Conservation (phyloP, 352 stramenopile genomes). For the Thraustotheca clavata region DNA sequence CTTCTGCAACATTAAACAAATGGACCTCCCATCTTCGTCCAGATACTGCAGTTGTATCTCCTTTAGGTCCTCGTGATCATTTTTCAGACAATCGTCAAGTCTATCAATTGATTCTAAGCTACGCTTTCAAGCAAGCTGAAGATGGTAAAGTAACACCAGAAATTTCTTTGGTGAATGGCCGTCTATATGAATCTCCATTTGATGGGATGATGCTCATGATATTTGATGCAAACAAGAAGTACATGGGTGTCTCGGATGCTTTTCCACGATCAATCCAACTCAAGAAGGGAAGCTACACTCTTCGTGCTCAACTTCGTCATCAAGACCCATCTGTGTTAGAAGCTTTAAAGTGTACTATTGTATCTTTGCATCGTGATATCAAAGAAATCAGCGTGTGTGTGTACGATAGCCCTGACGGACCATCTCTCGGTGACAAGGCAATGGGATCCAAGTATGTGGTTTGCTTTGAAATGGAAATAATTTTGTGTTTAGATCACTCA, state of each 20-base stretch:
- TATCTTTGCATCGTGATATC: slow-evolving; percentile 62
- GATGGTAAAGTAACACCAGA: slow-evolving; percentile 69
- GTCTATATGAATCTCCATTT: slow-evolving; percentile 91
- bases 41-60: slow-evolving; percentile 59
- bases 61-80: slow-evolving; percentile 74
- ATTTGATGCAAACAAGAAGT: slow-evolving; percentile 93
- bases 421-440: slow-evolving; percentile 45
- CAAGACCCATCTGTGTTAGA: slow-evolving; percentile 77
- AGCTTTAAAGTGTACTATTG: slow-evolving; percentile 68
- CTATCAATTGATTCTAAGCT: slow-evolving; percentile 86
- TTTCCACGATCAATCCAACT: slow-evolving; percentile 72
- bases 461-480: not conserved
- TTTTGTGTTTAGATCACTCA: slow-evolving; percentile 15
- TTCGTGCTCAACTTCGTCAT: slow-evolving; percentile 69
- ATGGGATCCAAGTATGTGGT: slow-evolving; percentile 33
- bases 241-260: slow-evolving; percentile 72
- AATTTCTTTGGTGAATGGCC: slow-evolving; percentile 69
- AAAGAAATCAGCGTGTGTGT: slow-evolving; percentile 58
- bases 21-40: slow-evolving; percentile 79
- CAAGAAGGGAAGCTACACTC: slow-evolving; percentile 80
- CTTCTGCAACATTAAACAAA: slow-evolving; percentile 67
- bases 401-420: slow-evolving; percentile 59
- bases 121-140: slow-evolving; percentile 32
- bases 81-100: slow-evolving; percentile 78
- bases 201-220: slow-evolving; percentile 90